Base-by-base conservation (phyloP, 164 flowering plant species). In the grape (Vitis vinifera) region DNA sequence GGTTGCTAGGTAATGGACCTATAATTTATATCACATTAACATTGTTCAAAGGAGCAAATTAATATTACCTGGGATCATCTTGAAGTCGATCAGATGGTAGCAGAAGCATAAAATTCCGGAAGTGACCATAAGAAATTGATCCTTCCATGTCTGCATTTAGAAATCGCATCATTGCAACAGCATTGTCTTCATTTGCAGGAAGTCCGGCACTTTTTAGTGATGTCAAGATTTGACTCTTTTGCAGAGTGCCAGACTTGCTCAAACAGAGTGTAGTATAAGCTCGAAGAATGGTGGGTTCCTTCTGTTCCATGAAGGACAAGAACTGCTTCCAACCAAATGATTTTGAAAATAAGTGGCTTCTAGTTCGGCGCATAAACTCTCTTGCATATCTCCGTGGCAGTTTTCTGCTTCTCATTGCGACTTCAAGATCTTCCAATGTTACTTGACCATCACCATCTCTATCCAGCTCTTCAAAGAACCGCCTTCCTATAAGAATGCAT, bases 321-420 rank as follows among this genome's bases (percentile, higher is more conserved):
- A 95, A 95, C 67, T 90, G 98, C 69, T 90, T 95, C 99, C 96
- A 93, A 49, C 98, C 99, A 81, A 95, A 87, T 63, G 99, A 95
- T 80, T 91, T 91, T 9, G 98, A 86, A 68, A 95, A 90, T 65
- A 95, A 64, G 77, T 93, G 93, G 75, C 97, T 86, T 76, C 87
- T 86, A 29, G 99, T 81, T 31, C 96, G 98, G 19, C 78, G 77
- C 90, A 95, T 83, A 58, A 95, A 88, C 63, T 93, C 98, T 37
- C 82, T 84, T 30, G 99, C 99, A 83, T 95, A 95, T 88, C 86
- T 89, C 58, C 80, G 80, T 1, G 99, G 99, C 64, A 95, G 76
- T 79, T 88, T 95, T 80, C 98, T 88, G 79, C 77, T 90, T 75
- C 89, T 83, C 92, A 95, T 86, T 53, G 91, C 99, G 75, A 89